These are phyloP conservation scores for Macadamia tetraphylla DNA, from an alignment of 164 flowering plant species.

Conservation along the genomic window DNA sequence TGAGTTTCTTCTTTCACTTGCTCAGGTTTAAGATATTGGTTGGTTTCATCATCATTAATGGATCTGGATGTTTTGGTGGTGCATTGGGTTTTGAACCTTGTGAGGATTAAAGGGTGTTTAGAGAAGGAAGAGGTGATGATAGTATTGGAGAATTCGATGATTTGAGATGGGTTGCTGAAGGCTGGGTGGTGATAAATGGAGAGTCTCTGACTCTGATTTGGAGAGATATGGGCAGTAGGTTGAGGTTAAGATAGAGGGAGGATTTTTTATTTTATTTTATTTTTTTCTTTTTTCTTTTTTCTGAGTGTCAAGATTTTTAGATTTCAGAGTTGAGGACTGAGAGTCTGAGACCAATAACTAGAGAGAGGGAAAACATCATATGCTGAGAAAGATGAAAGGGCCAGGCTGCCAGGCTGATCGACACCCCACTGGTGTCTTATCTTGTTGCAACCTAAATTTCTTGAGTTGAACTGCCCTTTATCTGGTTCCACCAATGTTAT, in stretches of 20 bases:
- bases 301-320: too few relatives aligned
- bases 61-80: neutral
- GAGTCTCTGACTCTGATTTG: neutral
- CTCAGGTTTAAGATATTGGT: neutral
- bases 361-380: too few relatives aligned
- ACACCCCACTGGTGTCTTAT: too few relatives aligned
- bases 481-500: too few relatives aligned
- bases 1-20: constrained; percentile 2
- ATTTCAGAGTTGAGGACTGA: too few relatives aligned
- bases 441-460: too few relatives aligned
- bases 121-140: neutral
- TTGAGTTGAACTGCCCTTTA: too few relatives aligned
- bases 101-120: neutral
- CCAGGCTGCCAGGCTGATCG: too few relatives aligned
- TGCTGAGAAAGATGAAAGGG: too few relatives aligned
- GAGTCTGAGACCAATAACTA: too few relatives aligned
- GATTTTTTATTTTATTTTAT: too few relatives aligned
- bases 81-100: neutral
- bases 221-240: neutral
- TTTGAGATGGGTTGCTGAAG: neutral
- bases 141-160: neutral
- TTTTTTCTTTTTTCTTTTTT: neutral
- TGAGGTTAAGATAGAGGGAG: neutral
- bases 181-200: neutral
- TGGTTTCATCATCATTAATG: neutral